These are phyloP conservation scores for Trametes cinnabarina DNA, from an alignment of 768 basidiomycete genomes.

Conservation along the genomic window DNA sequence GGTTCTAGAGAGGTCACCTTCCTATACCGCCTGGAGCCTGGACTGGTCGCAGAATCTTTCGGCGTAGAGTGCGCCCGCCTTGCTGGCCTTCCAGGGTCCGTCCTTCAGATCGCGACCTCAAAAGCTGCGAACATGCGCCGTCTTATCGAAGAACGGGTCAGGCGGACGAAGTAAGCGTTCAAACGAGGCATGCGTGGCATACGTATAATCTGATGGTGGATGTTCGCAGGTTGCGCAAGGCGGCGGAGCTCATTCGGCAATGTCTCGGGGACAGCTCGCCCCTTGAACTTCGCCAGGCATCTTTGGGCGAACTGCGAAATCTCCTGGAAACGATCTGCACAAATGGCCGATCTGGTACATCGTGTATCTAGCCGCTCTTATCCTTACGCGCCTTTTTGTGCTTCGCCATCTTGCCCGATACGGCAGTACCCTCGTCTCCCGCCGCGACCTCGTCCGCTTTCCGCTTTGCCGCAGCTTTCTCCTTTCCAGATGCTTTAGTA, in stretches of 20 bases:
- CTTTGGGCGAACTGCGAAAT: conserved; percentile 8
- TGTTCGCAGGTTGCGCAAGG: conserved; percentile 28
- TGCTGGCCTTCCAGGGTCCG: conserved; percentile 72
- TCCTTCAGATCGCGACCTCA: conserved; percentile 58
- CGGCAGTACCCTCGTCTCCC: conserved; percentile 13
- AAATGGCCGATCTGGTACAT: conserved; percentile 5
- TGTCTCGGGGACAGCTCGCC: conserved; percentile 5
- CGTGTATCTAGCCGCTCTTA: conserved; percentile 8
- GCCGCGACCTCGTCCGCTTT: conserved; percentile 25
- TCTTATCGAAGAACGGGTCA: conserved; percentile 48
- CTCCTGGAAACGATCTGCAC: conserved; percentile 10
- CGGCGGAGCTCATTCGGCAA: conserved; percentile 26
- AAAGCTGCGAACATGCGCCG: conserved; percentile 54
- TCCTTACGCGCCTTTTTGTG: conserved; percentile 46
- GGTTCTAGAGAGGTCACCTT: conserved; percentile 83
- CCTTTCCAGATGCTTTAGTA: conserved; percentile 23
- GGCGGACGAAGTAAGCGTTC: conserved; percentile 46
- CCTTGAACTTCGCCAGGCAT: background rate
- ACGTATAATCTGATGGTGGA: background rate
- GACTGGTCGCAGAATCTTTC: conserved; percentile 81
- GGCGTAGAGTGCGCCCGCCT: conserved; percentile 91
- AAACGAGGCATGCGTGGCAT: background rate
- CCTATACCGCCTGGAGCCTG: conserved; percentile 71
- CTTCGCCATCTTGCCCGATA: conserved; percentile 36
- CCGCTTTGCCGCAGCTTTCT: conserved; percentile 29